A percentile compares a stretch with the other conserved stretches of the same genome.
These are phyloP conservation scores for Scleroderma citrinum DNA, from an alignment of 768 basidiomycete genomes.

Conservation along the genomic window DNA sequence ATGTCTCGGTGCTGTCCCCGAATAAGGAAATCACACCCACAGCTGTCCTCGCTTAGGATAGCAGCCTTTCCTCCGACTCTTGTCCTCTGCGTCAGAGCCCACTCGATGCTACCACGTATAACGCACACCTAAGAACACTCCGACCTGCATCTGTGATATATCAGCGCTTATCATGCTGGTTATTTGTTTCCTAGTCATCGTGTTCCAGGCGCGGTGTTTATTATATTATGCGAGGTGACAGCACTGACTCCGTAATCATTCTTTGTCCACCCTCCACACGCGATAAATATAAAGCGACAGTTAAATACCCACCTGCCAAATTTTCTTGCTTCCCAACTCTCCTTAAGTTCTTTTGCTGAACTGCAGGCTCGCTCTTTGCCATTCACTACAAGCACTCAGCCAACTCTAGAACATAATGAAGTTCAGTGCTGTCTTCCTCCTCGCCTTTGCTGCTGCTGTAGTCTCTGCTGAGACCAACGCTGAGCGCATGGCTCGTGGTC, in stretches of 20 bases:
- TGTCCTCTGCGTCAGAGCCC: too few species aligned
- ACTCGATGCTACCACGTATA: too few species aligned
- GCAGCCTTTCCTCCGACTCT: too few species aligned
- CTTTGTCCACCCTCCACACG: not conserved
- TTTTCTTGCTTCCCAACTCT: slow-evolving; percentile 7
- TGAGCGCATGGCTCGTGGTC: slow-evolving; percentile 47
- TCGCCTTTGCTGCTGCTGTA: slow-evolving; percentile 32
- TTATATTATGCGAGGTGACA: not conserved
- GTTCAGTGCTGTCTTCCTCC: slow-evolving; percentile 27
- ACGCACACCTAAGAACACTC: too few species aligned
- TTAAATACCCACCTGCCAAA: not conserved
- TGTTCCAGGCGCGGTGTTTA: not conserved
- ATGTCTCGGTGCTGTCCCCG: too few species aligned
- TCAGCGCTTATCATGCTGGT: not conserved
- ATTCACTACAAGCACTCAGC: not conserved
- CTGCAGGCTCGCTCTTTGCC: not conserved
- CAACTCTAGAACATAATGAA: slow-evolving; percentile 20
- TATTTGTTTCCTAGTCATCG: not conserved
- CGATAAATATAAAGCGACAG: not conserved
- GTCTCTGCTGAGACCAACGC: slow-evolving; percentile 48
- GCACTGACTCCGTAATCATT: not conserved
- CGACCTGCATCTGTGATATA: not conserved
- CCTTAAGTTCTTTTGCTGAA: slow-evolving; percentile 7
- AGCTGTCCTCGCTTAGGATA: too few species aligned
- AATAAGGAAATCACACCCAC: too few species aligned